These are phyloP conservation scores for Phaeophleospora eucalypticola DNA, from an alignment of 2,329 filamentous ascomycete species.

Conservation along the genomic window DNA sequence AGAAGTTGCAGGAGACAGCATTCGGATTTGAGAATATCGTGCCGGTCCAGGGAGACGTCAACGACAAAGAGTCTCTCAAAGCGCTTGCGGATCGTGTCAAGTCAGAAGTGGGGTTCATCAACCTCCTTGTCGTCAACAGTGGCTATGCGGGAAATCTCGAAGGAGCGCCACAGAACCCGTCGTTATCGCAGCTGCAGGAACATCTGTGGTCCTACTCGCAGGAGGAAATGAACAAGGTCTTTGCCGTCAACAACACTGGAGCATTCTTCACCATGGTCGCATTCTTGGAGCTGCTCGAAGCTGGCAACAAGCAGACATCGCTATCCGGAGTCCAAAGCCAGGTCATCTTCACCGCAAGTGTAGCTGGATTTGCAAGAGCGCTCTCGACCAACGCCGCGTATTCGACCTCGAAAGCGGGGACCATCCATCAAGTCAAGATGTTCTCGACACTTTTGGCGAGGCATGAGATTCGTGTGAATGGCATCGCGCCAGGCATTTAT, in stretches of 20 bases:
- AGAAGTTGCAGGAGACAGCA: constrained; percentile 43
- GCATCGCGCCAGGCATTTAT: constrained; percentile 40
- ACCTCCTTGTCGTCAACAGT: constrained; percentile 8
- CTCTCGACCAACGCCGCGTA: constrained; percentile 29
- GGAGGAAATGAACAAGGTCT: constrained; percentile 22
- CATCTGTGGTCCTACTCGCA: constrained; percentile 10
- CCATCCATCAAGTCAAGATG: constrained; percentile 42
- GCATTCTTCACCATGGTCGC: constrained; percentile 42
- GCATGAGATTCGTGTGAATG: constrained; percentile 44
- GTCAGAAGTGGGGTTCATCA: constrained; percentile 32
- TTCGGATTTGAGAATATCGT: constrained; percentile 32
- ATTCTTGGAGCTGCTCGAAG: constrained; percentile 44
- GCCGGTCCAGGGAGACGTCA: constrained; percentile 43
- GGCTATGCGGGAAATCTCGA: constrained; percentile 3
- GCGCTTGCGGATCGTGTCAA: constrained; percentile 36
- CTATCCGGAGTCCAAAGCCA: constrained; percentile 40
- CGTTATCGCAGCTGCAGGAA: constrained; percentile 7
- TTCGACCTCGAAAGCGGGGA: constrained; percentile 42
- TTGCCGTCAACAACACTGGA: constrained; percentile 43
- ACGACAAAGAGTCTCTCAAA: constrained; percentile 39
- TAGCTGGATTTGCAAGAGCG: constrained; percentile 38
- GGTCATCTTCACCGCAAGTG: constrained; percentile 43
- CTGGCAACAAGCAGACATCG: constrained; percentile 39
- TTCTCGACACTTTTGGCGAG: constrained; percentile 39
- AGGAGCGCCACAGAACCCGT: constrained; percentile 1